Evolutionary conservation across 768 basidiomycete genomes (phyloP).

Genomic region (Leccinellum rugosiceps): DNA sequence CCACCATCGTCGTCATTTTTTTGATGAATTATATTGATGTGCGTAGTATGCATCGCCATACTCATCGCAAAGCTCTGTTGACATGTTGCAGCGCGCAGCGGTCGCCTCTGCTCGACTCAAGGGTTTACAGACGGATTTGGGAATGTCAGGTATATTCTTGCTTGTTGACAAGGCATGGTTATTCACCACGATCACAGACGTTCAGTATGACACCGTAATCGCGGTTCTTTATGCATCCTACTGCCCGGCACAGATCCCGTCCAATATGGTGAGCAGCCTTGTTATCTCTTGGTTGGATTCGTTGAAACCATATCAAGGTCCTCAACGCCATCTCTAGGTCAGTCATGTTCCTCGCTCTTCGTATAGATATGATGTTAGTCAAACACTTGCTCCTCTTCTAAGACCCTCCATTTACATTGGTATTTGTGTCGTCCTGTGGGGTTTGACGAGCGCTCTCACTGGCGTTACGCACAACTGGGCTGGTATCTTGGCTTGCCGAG

Average conservation of each 20-base stretch:
- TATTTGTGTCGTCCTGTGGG: neutral
- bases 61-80: neutral
- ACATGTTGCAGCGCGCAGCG: constrained; percentile 40
- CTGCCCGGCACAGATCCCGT: constrained; percentile 51
- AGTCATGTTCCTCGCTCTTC: neutral
- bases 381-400: neutral
- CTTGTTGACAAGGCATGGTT: neutral
- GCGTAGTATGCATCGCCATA: constrained; percentile 4
- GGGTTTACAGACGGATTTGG: constrained; percentile 47
- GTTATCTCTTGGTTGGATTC: neutral
- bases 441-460: neutral
- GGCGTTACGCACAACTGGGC: neutral
- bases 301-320: constrained; percentile 34
- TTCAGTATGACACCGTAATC: constrained; percentile 53
- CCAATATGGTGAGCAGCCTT: constrained; percentile 4
- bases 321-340: constrained; percentile 55
- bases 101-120: constrained; percentile 49
- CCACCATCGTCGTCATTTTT: constrained; percentile 57
- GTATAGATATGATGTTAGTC: neutral
- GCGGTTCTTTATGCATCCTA: constrained; percentile 59
- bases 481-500: neutral
- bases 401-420: constrained; percentile 44
- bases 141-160: constrained; percentile 37
- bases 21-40: constrained; percentile 74
- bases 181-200: constrained; percentile 33